These are phyloP conservation scores for Novymonas esmeraldas DNA, from an alignment of 208 protist genomes.

Conservation along the genomic window DNA sequence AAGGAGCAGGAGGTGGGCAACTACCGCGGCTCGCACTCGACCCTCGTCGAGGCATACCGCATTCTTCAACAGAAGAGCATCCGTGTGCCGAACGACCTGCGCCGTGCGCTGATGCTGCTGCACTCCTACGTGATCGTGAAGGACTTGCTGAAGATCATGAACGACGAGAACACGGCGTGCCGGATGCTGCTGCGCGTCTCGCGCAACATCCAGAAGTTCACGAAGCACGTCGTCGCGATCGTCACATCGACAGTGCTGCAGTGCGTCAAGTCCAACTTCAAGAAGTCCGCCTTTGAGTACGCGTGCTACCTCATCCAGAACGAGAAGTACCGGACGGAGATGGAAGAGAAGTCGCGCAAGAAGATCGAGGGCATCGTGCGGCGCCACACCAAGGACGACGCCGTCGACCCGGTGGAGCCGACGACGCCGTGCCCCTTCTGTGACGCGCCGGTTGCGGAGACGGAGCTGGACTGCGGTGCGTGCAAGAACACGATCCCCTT, in stretches of 20 bases:
- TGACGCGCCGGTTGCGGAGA: constrained; percentile 80
- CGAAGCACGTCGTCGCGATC: constrained; percentile 94
- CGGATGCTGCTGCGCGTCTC: constrained; percentile 96
- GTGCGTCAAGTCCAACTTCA: constrained; percentile 91
- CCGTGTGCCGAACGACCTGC: constrained; percentile 91
- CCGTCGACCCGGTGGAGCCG: constrained; percentile 76
- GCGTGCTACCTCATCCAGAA: constrained; percentile 96
- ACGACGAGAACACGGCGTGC: constrained; percentile 91
- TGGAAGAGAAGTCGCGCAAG: constrained; percentile 94
- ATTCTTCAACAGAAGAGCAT: constrained; percentile 90
- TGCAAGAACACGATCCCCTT: constrained; percentile 96
- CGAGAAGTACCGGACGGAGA: constrained; percentile 91
- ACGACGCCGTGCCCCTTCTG: constrained; percentile 95
- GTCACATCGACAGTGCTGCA: constrained; percentile 96
- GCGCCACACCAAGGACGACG: constrained; percentile 81
- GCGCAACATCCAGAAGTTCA: constrained; percentile 95
- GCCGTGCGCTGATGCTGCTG: constrained; percentile 93
- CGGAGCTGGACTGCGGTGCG: constrained; percentile 92
- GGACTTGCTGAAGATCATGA: constrained; percentile 88
- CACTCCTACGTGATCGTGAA: constrained; percentile 98
- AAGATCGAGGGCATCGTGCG: constrained; percentile 97
- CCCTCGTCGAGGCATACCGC: constrained; percentile 93
- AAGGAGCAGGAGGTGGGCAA: constrained; percentile 96
- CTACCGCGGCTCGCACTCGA: constrained; percentile 94
- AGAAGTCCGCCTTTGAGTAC: constrained; percentile 95